phyloP scores from a whole-genome alignment of 345 rosid species.

The Gossypium arboreum region DNA sequence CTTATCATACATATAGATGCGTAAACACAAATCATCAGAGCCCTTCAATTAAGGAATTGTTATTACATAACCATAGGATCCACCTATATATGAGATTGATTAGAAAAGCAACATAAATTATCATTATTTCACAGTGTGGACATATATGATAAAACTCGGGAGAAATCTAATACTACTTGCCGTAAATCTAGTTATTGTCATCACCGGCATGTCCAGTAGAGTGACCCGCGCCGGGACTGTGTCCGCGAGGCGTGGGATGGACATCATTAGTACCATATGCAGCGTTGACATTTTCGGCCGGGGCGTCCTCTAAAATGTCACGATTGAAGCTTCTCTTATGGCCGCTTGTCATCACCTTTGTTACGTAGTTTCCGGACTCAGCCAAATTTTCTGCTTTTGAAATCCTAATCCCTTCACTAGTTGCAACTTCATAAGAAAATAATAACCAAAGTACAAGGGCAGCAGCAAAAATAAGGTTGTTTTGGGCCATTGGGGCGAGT shows the following conservation, averaged over 20 bases:
- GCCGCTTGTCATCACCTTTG: not conserved
- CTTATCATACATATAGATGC: not conserved
- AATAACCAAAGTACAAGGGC: slow-evolving; percentile 19
- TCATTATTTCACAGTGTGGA: not conserved
- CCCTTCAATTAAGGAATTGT: not conserved
- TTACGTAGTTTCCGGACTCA: not conserved
- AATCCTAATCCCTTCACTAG: slow-evolving; percentile 21
- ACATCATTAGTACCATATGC: slow-evolving; percentile 21
- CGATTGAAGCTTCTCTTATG: slow-evolving; percentile 9
- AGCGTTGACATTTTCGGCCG: not conserved
- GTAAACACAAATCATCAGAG: not conserved
- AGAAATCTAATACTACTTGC: not conserved
- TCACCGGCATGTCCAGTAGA: slow-evolving; percentile 26
- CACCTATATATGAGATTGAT: not conserved
- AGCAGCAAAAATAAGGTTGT: slow-evolving; percentile 8
- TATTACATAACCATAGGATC: not conserved
- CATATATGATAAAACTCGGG: not conserved
- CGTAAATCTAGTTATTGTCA: slow-evolving; percentile 1
- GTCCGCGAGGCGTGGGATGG: slow-evolving; percentile 47
- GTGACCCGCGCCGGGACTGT: slow-evolving; percentile 63
- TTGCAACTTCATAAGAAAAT: slow-evolving; percentile 20
- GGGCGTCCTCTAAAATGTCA: slow-evolving; percentile 13
- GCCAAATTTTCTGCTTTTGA: slow-evolving; percentile 1
- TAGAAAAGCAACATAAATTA: not conserved
- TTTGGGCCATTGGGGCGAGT: slow-evolving; percentile 22